A percentile compares a stretch with the other conserved stretches of the same genome.
Evolutionary conservation across 805 yeast species (phyloP).

Genomic region (Lachancea waltii): DNA sequence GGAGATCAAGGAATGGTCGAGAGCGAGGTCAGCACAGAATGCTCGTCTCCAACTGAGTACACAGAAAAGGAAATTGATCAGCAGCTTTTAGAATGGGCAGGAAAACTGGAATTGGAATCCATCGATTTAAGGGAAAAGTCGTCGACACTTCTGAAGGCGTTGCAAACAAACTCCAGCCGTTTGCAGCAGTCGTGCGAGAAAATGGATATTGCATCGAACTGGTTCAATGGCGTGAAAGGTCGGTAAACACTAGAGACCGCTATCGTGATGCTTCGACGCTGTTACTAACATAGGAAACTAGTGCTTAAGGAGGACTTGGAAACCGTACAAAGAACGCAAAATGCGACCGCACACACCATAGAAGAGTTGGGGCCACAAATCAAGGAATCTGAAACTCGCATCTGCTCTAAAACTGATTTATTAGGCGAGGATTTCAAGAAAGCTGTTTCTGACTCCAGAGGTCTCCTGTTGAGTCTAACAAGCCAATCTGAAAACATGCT

Average conservation of each 20-base stretch:
- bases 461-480: background rate
- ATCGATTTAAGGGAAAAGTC: slow-evolving; percentile 37
- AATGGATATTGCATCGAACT: slow-evolving; percentile 7
- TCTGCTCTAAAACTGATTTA: too few species aligned
- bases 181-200: slow-evolving; percentile 11
- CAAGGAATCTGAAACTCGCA: too few species aligned
- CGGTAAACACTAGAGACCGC: slow-evolving; percentile 3
- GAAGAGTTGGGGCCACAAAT: too few species aligned
- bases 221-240: slow-evolving; percentile 13
- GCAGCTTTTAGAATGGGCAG: slow-evolving; percentile 43
- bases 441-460: background rate
- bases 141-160: slow-evolving; percentile 12
- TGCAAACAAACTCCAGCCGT: slow-evolving; percentile 16
- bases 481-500: slow-evolving; percentile 14
- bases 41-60: slow-evolving; percentile 6
- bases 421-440: background rate
- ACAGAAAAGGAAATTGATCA: slow-evolving; percentile 12
- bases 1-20: slow-evolving; percentile 3
- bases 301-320: too few species aligned
- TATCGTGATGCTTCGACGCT: too few species aligned
- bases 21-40: slow-evolving; percentile 6
- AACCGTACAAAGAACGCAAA: too few species aligned
- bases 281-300: too few species aligned
- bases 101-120: slow-evolving; percentile 43
- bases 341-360: too few species aligned